phyloP scores from a whole-genome alignment of 1,139 yeast genomes.

The Kodamaea suecica region DNA sequence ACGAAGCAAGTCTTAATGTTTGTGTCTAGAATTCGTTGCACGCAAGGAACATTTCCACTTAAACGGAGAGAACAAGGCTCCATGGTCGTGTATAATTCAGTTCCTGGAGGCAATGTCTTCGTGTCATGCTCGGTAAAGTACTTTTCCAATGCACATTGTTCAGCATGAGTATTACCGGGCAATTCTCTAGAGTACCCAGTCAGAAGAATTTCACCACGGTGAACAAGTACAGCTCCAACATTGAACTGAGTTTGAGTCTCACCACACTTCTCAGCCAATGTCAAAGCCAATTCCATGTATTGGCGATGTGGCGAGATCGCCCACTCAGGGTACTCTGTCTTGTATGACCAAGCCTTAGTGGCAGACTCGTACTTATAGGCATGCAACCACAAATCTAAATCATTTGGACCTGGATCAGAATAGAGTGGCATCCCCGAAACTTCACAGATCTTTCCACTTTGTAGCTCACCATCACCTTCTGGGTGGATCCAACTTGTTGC shows the following conservation, averaged over 20 bases:
- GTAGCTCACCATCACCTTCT: conserved; percentile 56
- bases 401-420: conserved; percentile 86
- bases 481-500: conserved; percentile 71
- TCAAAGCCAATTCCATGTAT: conserved; percentile 64
- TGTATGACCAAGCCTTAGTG: conserved; percentile 65
- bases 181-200: conserved; percentile 90
- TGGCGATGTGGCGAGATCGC: conserved; percentile 58
- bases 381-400: conserved; percentile 84
- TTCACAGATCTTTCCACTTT: conserved; percentile 57
- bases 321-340: conserved; percentile 86
- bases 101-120: conserved; percentile 62
- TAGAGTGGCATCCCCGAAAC: conserved; percentile 72
- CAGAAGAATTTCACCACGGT: conserved; percentile 60
- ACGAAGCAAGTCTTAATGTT: conserved; percentile 75
- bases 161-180: conserved; percentile 97
- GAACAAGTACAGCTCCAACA: conserved; percentile 87
- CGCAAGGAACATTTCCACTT: conserved; percentile 90
- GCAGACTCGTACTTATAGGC: conserved; percentile 73
- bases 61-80: conserved; percentile 91
- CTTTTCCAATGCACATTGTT: conserved; percentile 88
- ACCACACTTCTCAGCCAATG: conserved; percentile 76
- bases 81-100: conserved; percentile 92
- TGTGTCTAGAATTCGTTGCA: conserved; percentile 64
- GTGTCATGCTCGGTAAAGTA: conserved; percentile 43
- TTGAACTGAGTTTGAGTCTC: conserved; percentile 86